Base-by-base conservation (phyloP, 2,329 filamentous ascomycete genomes). In the Cyclaneusma minus region DNA sequence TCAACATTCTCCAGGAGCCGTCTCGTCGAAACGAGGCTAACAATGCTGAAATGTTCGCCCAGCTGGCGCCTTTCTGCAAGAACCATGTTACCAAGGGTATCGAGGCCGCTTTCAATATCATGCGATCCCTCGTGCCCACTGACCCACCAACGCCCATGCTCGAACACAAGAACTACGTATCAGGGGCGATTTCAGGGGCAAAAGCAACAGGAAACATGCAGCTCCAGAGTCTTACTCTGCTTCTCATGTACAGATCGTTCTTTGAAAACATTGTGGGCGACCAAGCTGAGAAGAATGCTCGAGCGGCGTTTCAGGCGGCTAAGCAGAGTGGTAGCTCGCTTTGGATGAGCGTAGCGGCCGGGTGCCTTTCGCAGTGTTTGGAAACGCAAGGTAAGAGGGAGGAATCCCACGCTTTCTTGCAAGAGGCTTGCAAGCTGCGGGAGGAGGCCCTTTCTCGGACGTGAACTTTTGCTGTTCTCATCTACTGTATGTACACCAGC, bases 301-400 rank as follows among this genome's bases (percentile, higher is more conserved):
- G 66, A 35, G 78, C 79, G 1, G 76, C 72, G 13, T 63, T 65
- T 13, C 64, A 64, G 21, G 74, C 80, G 54, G 75, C 77, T 4
- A 64, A 67, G 36, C 68, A 68, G 45, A 77, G 72, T 38, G 73
- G 75, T 13, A 80, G 81, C 43, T 56, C 70, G 10, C 51, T 84
- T 26, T 85, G 79, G 79, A 73, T 73, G 55, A 84, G 77, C 41
- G 82, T 91, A 6, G 77, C 79, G 1, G 73, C 80, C 37, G 77
- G 76, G 13, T 76, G 89, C 66, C 59, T 87, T 24, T 74, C 74
- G 1, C 70, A 82, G 41, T 81, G 74, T 13, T 65, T 77, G 36
- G 78, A 83, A 39, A 64, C 78, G 29, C 70, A 80, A 42, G 80
- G 80, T 13, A 70, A 77, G 39, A 47, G 45, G 8, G 51, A 51